Base-by-base conservation (phyloP, 139 green algal genomes). In the Mesotaenium endlicherianum region DNA sequence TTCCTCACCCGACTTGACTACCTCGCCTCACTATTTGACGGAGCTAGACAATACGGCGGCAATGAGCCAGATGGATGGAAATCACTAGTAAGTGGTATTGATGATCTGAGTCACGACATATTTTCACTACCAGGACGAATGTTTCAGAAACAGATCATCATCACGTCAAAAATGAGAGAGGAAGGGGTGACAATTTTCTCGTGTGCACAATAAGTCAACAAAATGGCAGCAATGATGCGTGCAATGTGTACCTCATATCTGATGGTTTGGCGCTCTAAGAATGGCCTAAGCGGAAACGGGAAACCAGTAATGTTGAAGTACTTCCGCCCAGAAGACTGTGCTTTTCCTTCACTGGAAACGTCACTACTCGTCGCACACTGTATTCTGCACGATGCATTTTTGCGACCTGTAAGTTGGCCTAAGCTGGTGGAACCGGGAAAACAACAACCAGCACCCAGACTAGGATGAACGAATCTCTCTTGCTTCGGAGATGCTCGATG, bases 201-300 rank as follows among this genome's bases (percentile, higher is more conserved):
- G 26, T 64, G 20, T 34, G 20, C 20, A 64, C 53, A 34, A 64
- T 34, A 20, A 34, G 53, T 34, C 20, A 34, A 26, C 53, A 64
- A 64, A 20, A 64, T 34, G 26, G 53, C 38, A 74, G 38, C 8
- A 6, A 14, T 49, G 60, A 11, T 43, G 44, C 44, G 70, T 5
- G 11, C 30, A 16, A 6, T 26, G 72, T 40, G 26, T 50, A 94
- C 92, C 93, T 96, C 92, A 38, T 88, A 87, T 26, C 93, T 81
- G 11, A 94, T 58, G 31, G 93, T 96, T 2, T 87, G 86, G 14
- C 93, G 75, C 3, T 86, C 70, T 57, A 95, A 89, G 77, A 92
- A 88, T 39, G 94, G 93, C 0, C 94, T 93, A 40, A 98, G 81
- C 0, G 94, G 94, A 58, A 98, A 98, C 1, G 94, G 94, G 69